A percentile compares a stretch with the other conserved stretches of the same genome.
Evolutionary conservation across 495 filamentous ascomycete genomes (phyloP).

Genomic region (Penicillium nucicola): DNA sequence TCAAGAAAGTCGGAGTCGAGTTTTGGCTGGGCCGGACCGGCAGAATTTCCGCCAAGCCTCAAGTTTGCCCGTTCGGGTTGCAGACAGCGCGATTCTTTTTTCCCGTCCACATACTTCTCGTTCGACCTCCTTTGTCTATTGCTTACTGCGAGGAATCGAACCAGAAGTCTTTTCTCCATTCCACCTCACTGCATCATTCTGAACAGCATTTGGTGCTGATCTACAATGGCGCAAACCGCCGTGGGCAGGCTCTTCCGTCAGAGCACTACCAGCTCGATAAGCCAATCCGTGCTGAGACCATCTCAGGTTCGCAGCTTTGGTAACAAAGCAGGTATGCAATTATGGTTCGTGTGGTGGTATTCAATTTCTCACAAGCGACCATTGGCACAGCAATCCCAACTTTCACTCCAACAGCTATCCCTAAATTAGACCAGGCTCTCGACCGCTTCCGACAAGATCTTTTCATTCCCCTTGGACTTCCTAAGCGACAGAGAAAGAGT

Average conservation of each 20-base stretch:
- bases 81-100: constrained; percentile 12
- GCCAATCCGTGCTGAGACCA: constrained; percentile 29
- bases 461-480: constrained; percentile 62
- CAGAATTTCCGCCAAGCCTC: constrained; percentile 46
- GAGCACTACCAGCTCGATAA: constrained; percentile 23
- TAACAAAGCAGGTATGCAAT: constrained; percentile 31
- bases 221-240: constrained; percentile 38
- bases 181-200: neutral
- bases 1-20: constrained; percentile 28
- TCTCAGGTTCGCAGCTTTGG: constrained; percentile 32
- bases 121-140: constrained; percentile 8
- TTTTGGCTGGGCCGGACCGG: constrained; percentile 31
- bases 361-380: neutral
- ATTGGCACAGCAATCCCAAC: constrained; percentile 38
- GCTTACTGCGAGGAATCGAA: neutral
- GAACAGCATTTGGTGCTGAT: neutral
- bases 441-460: constrained; percentile 56
- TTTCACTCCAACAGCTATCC: constrained; percentile 48
- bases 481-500: constrained; percentile 49
- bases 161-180: neutral
- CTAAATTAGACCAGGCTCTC: constrained; percentile 51
- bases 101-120: constrained; percentile 8
- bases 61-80: constrained; percentile 14
- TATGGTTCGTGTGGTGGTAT: neutral
- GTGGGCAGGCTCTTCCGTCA: constrained; percentile 39